Conservation (phyloP, 768 basidiomycete genomes). For the Nidularia sp. region DNA sequence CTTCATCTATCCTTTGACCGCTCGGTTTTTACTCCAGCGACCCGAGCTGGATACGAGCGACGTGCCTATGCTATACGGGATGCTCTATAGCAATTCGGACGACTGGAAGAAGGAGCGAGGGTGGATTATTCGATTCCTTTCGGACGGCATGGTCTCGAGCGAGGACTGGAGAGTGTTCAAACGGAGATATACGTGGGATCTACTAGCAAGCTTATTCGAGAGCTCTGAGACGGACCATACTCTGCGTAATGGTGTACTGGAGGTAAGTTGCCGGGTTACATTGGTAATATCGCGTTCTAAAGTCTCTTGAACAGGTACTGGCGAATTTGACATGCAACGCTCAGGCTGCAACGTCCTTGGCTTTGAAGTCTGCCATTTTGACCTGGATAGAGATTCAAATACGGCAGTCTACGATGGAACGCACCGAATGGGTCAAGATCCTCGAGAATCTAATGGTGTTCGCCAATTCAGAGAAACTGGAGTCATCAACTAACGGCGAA, state of each 20-base stretch:
- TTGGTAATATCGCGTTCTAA: neutral
- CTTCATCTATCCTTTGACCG: constrained; percentile 82
- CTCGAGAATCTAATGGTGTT: constrained; percentile 59
- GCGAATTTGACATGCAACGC: constrained; percentile 69
- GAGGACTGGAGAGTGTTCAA: constrained; percentile 82
- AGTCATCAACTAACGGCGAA: constrained; percentile 48
- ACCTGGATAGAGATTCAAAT: constrained; percentile 84
- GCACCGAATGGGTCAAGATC: constrained; percentile 63
- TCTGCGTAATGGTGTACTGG: constrained; percentile 58
- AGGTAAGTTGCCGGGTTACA: constrained; percentile 50
- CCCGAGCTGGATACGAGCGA: constrained; percentile 76
- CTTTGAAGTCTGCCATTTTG: constrained; percentile 69
- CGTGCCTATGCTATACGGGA: constrained; percentile 86
- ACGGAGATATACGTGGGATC: constrained; percentile 84
- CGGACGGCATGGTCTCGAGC: constrained; percentile 71
- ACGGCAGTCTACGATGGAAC: constrained; percentile 21
- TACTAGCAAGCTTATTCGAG: constrained; percentile 80
- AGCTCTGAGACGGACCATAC: constrained; percentile 49
- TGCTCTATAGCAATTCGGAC: constrained; percentile 79
- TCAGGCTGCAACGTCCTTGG: constrained; percentile 65
- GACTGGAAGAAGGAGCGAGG: constrained; percentile 85
- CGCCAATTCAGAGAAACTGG: constrained; percentile 46
- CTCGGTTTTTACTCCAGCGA: constrained; percentile 87
- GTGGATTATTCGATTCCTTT: constrained; percentile 83
- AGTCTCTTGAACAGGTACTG: constrained; percentile 46